Percentiles rank a stretch among this genome's conserved stretches.
Conservation (phyloP, 805 yeast genomes). For the Nakazawaea molendinolei region DNA sequence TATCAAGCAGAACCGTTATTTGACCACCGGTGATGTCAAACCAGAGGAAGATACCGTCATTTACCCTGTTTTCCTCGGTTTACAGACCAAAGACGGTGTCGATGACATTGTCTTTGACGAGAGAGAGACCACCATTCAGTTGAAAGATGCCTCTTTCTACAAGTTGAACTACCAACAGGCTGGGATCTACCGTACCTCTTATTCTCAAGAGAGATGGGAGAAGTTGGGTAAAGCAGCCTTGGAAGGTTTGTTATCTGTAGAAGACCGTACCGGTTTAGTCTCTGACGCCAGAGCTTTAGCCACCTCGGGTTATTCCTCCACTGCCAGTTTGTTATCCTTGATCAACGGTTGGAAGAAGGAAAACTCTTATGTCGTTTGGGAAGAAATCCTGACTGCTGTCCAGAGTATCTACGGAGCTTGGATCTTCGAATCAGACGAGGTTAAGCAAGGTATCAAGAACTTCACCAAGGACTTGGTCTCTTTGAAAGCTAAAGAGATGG, state of each 20-base stretch:
- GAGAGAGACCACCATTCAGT: slow-evolving; percentile 32
- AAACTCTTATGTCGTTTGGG: slow-evolving; percentile 63
- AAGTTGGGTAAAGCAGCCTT: slow-evolving; percentile 58
- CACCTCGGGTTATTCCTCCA: slow-evolving; percentile 60
- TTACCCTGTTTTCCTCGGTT: slow-evolving; percentile 67
- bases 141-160: slow-evolving; percentile 44
- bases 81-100: slow-evolving; percentile 50
- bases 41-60: slow-evolving; percentile 64
- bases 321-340: slow-evolving; percentile 53
- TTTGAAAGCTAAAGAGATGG: slow-evolving; percentile 47
- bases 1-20: slow-evolving; percentile 66
- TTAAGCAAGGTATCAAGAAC: slow-evolving; percentile 39
- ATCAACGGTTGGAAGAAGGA: slow-evolving; percentile 56
- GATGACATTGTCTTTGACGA: slow-evolving; percentile 52
- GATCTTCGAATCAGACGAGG: slow-evolving; percentile 43
- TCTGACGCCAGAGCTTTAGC: slow-evolving; percentile 76
- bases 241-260: slow-evolving; percentile 54
- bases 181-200: slow-evolving; percentile 71
- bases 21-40: slow-evolving; percentile 71
- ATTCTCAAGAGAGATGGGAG: slow-evolving; percentile 61
- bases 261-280: slow-evolving; percentile 73
- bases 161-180: slow-evolving; percentile 69
- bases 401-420: slow-evolving; percentile 45
- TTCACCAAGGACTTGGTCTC: slow-evolving; percentile 51
- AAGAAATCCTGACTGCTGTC: slow-evolving; percentile 45